Percentiles rank a stretch among this genome's conserved stretches.
These are phyloP conservation scores for Allantophomopsis lycopodina DNA, from an alignment of 2,329 filamentous ascomycete genomes.

Conservation along the genomic window DNA sequence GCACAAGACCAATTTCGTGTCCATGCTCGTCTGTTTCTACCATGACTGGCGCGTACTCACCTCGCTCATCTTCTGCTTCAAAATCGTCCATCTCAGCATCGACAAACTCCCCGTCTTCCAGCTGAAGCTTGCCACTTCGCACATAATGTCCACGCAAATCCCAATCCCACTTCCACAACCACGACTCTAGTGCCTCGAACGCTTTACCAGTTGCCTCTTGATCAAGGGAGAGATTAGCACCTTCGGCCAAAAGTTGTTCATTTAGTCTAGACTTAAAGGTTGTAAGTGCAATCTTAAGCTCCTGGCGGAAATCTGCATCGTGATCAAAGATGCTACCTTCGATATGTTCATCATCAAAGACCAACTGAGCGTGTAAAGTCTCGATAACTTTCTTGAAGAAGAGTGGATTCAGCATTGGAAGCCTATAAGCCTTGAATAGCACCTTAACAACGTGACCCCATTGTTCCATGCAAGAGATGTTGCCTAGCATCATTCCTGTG, in stretches of 20 bases:
- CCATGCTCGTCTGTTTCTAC: slow-evolving; percentile 18
- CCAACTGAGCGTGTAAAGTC: slow-evolving; percentile 38
- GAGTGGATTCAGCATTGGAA: slow-evolving; percentile 26
- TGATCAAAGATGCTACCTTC: slow-evolving; percentile 26
- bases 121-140: slow-evolving; percentile 30
- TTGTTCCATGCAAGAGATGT: slow-evolving; percentile 44
- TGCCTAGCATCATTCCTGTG: slow-evolving; percentile 41
- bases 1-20: slow-evolving; percentile 16
- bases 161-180: slow-evolving; percentile 36
- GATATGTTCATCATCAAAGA: slow-evolving; percentile 34
- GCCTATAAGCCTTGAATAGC: slow-evolving; percentile 33
- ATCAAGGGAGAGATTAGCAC: slow-evolving; percentile 20
- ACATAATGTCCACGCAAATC: slow-evolving; percentile 36
- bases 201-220: slow-evolving; percentile 30
- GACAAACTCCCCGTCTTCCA: slow-evolving; percentile 37
- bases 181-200: slow-evolving; percentile 33
- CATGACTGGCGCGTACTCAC: slow-evolving; percentile 19
- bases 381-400: slow-evolving; percentile 33
- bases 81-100: slow-evolving; percentile 33
- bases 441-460: slow-evolving; percentile 44
- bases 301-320: slow-evolving; percentile 13
- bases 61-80: slow-evolving; percentile 32
- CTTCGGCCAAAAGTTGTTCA: slow-evolving; percentile 26
- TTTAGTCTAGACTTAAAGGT: slow-evolving; percentile 40
- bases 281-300: slow-evolving; percentile 32